Conservation (phyloP, 257 asterid genomes). For the Plantago major region DNA sequence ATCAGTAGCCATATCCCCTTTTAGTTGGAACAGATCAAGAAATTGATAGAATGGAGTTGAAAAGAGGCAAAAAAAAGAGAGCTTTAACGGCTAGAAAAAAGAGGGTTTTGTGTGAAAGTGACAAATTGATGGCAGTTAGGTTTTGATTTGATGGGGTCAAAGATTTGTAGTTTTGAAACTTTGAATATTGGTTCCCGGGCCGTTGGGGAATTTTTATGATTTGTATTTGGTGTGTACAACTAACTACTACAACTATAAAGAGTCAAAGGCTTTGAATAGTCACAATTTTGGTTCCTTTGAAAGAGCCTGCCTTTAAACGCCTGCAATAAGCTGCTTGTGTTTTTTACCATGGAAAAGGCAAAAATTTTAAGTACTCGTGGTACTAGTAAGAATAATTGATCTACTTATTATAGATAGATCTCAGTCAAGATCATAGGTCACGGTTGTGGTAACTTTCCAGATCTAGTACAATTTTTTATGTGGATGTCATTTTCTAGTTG, state of each 20-base stretch:
- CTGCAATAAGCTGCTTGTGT: not conserved
- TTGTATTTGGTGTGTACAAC: no score
- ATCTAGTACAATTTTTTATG: no score
- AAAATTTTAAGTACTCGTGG: not conserved
- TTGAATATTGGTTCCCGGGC: slow-evolving; percentile 30
- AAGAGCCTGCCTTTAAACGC: not conserved
- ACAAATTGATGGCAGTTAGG: slow-evolving; percentile 27
- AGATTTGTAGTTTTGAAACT: slow-evolving; percentile 25
- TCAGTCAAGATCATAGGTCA: slow-evolving; percentile 1
- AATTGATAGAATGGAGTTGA: not conserved
- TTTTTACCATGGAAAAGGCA: not conserved
- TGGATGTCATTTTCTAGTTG: no score
- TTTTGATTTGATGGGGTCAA: slow-evolving; percentile 38
- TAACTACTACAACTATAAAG: not conserved
- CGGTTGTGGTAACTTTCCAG: no score
- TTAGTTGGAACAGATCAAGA: not conserved
- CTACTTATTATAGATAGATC: not conserved
- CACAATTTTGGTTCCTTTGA: not conserved
- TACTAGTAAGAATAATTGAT: not conserved
- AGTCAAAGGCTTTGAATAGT: slow-evolving; percentile 17
- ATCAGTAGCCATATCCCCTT: slow-evolving; percentile 10
- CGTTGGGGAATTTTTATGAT: slow-evolving; percentile 18
- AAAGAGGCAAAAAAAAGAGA: not conserved
- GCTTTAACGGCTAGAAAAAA: slow-evolving; percentile 30
- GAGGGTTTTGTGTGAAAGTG: slow-evolving; percentile 17